These are phyloP conservation scores for Leccinum rimulosum DNA, from an alignment of 768 basidiomycete species.

Conservation along the genomic window DNA sequence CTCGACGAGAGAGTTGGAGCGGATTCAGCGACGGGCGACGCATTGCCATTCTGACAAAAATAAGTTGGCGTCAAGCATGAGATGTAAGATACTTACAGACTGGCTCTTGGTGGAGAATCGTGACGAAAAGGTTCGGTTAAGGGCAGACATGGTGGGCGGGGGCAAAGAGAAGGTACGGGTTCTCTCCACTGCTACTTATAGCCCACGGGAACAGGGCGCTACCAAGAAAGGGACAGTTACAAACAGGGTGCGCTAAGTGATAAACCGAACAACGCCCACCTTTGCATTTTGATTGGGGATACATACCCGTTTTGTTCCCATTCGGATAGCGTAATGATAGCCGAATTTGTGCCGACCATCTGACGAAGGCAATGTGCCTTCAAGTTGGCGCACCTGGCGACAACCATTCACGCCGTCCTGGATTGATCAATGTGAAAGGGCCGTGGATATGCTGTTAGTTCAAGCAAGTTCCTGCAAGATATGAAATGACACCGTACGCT, in stretches of 20 bases:
- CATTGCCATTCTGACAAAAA: slow-evolving; percentile 6
- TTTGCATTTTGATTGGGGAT: slow-evolving; percentile 4
- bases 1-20: not conserved
- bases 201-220: not conserved
- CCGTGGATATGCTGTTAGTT: not conserved
- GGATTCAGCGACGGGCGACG: slow-evolving; percentile 15
- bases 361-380: not conserved
- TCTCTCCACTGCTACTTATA: slow-evolving; percentile 27
- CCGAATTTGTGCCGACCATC: not conserved
- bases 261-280: slow-evolving; percentile 22
- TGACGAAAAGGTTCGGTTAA: slow-evolving; percentile 29
- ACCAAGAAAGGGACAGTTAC: slow-evolving; percentile 18
- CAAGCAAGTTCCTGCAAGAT: not conserved
- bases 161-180: not conserved
- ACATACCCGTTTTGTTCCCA: not conserved
- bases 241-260: slow-evolving; percentile 8
- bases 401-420: not conserved
- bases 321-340: slow-evolving; percentile 4
- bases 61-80: not conserved
- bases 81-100: slow-evolving; percentile 16
- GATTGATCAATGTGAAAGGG: not conserved
- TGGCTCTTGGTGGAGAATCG: slow-evolving; percentile 30
- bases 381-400: not conserved
- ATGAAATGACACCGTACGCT: not conserved
- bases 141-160: slow-evolving; percentile 24